Evolutionary conservation across 371 early-diverging fungal genomes (phyloP).

Genomic region (Syncephalastrum sp.): DNA sequence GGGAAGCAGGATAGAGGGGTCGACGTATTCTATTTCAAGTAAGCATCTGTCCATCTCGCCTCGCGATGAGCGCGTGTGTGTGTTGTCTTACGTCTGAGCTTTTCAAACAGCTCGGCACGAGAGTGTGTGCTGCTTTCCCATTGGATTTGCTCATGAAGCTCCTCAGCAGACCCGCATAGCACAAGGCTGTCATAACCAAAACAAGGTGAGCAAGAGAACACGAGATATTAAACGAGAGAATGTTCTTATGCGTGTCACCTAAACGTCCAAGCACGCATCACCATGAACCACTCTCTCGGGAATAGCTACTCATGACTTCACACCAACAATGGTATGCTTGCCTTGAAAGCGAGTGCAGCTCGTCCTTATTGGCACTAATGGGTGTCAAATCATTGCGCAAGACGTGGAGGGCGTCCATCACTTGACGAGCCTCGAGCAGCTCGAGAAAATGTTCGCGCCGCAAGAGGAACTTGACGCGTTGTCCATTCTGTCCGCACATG

Average conservation of each 20-base stretch:
- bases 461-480: slow-evolving; percentile 58
- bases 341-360: slow-evolving; percentile 52
- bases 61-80: background rate
- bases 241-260: background rate
- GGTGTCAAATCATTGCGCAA: slow-evolving; percentile 77
- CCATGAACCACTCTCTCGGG: background rate
- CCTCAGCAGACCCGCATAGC: slow-evolving; percentile 64
- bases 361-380: slow-evolving; percentile 56
- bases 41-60: background rate
- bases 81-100: slow-evolving; percentile 1
- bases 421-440: slow-evolving; percentile 59
- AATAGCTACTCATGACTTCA: slow-evolving; percentile 1
- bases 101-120: slow-evolving; percentile 68
- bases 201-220: background rate
- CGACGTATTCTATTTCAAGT: slow-evolving; percentile 58
- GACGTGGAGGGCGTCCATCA: slow-evolving; percentile 65
- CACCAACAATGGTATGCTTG: slow-evolving; percentile 15
- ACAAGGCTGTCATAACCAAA: slow-evolving; percentile 41
- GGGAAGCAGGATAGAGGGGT: slow-evolving; percentile 87
- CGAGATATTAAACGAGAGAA: background rate
- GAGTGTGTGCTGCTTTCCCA: slow-evolving; percentile 83
- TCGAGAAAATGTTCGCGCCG: slow-evolving; percentile 85
- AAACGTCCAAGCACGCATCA: background rate
- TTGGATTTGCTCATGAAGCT: slow-evolving; percentile 57
- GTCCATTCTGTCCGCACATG: slow-evolving; percentile 14